Evolutionary conservation across 1,139 yeast genomes (phyloP), one percentile per base, ranked within the genome.

Genomic region (Blastobotrys elegans): DNA sequence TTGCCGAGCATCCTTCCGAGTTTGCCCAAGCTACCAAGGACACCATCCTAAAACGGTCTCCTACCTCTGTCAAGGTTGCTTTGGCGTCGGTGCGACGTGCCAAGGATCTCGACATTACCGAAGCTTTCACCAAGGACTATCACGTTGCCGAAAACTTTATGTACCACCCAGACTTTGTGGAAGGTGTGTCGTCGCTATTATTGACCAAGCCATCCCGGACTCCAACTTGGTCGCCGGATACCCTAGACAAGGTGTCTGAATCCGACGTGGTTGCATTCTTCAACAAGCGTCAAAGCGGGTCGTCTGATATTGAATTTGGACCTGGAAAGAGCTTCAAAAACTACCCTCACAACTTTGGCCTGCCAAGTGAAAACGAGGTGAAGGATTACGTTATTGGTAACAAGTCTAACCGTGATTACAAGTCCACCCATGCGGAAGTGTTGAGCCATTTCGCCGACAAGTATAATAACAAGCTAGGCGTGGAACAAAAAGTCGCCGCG

Each of bases 301-400:
- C 60, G 26, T 52, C 58, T 17, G 58, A 54, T 29, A 52, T 79
- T 57, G 66, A 75, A 52, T 64, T 70, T 57, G 70, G 67, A 61
- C 72, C 52, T 32, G 52, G 74, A 53, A 67, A 74, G 46, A 77
- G 82, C 56, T 87, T 75, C 68, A 66, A 67, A 39, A 66, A 75
- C 45, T 85, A 90, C 64, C 96, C 96, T 30, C 79, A 76, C 67
- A 74, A 77, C 60, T 84, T 79, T 74, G 96, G 95, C 31, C 74
- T 92, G 55, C 97, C 97, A 45, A 71, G 77, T 13, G 85, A 82
- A 65, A 56, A 61, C 44, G 82, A 79, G 50, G 73, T 80, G 50
- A 74, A 76, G 56, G 69, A 70, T 48, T 84, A 73, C 64, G 77
- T 84, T 45, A 78, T 79, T 42, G 90, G 90, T 22, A 86, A 80